Evolutionary conservation across 148 eudicot species (phyloP).

Genomic region (Amaranthus cruentus): DNA sequence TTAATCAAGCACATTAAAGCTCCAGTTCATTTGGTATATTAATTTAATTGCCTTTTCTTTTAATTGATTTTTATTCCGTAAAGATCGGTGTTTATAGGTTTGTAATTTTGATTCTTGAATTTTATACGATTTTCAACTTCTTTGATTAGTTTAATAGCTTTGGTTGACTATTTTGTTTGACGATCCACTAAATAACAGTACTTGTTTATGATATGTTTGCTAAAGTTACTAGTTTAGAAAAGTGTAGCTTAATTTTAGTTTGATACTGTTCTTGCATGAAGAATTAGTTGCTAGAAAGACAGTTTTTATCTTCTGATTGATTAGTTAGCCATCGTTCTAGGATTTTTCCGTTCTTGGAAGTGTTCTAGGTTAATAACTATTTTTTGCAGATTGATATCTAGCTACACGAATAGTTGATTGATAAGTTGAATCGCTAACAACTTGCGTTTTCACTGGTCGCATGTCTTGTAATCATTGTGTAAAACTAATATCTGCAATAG

Average conservation of each 20-base stretch:
- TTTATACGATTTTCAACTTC: not conserved
- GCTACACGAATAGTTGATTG: no score
- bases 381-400: no score
- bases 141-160: not conserved
- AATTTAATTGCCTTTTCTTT: not conserved
- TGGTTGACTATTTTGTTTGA: no score
- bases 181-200: no score
- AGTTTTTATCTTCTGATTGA: conserved; percentile 6
- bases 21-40: conserved; percentile 65
- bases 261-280: not conserved
- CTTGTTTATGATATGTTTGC: no score
- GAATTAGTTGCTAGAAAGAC: not conserved
- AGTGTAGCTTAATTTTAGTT: not conserved
- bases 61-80: not conserved
- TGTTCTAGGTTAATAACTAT: no score
- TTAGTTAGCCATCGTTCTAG: not conserved
- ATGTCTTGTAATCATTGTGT: no score
- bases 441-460: no score
- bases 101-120: not conserved
- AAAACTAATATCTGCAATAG: not conserved
- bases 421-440: no score
- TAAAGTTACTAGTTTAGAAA: not conserved
- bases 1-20: conserved; percentile 81
- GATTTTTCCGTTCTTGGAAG: no score
- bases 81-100: not conserved